Evolutionary conservation across 139 green algal species (phyloP).

Genomic region (Auxenochlorella protothecoides): DNA sequence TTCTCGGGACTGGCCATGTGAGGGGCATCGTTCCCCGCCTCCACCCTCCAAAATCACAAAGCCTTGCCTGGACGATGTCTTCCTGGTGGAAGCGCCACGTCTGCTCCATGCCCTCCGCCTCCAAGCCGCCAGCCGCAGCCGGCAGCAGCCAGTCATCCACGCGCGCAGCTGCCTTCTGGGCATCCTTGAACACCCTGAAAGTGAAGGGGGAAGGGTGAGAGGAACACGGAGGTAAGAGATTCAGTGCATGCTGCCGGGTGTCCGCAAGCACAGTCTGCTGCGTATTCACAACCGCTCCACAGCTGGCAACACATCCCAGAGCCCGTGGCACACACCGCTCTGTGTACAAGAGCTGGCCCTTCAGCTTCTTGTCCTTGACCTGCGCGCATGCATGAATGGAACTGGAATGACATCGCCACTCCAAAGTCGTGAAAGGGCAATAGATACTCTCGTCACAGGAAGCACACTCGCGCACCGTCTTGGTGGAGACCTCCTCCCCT

Average conservation of each 20-base stretch:
- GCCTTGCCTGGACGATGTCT: slow-evolving; percentile 51
- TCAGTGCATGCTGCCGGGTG: too few relatives aligned
- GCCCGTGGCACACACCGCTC: slow-evolving; percentile 19
- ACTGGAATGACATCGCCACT: neutral
- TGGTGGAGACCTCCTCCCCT: slow-evolving; percentile 15
- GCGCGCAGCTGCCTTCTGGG: slow-evolving; percentile 42
- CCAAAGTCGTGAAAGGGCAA: neutral
- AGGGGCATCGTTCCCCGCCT: too few relatives aligned
- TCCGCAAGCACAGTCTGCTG: too few relatives aligned
- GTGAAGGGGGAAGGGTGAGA: too few relatives aligned
- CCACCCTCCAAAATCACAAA: too few relatives aligned
- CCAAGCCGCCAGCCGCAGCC: slow-evolving; percentile 56
- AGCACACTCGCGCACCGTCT: neutral
- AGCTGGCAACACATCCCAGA: too few relatives aligned
- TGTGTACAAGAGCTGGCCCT: slow-evolving; percentile 52
- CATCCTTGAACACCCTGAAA: slow-evolving; percentile 35
- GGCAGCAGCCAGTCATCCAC: slow-evolving; percentile 80
- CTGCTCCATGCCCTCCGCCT: slow-evolving; percentile 81
- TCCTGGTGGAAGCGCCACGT: slow-evolving; percentile 81
- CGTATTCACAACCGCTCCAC: too few relatives aligned
- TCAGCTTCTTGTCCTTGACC: slow-evolving; percentile 78
- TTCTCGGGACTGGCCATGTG: too few relatives aligned
- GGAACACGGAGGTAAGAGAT: too few relatives aligned
- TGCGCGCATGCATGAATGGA: slow-evolving; percentile 3
- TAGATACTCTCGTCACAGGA: neutral